Percentiles rank a stretch among this genome's conserved stretches.
Evolutionary conservation across 805 yeast species (phyloP).

Genomic region (Hanseniaspora thailandica): DNA sequence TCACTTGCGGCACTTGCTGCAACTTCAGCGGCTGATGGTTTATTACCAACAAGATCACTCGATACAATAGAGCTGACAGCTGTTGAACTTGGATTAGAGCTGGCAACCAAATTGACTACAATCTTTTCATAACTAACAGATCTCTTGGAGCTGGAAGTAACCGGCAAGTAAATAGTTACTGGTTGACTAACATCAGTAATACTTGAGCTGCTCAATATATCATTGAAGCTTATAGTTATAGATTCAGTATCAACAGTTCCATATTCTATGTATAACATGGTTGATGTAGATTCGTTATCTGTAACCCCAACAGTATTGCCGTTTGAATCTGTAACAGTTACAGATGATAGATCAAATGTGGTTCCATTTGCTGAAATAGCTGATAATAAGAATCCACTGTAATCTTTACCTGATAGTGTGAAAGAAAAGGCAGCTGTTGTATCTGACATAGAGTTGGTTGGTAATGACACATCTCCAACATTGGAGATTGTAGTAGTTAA

Average conservation of each 20-base stretch:
- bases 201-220: neutral
- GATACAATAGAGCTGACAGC: neutral
- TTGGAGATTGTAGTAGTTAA: neutral
- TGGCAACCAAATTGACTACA: neutral
- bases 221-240: neutral
- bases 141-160: neutral
- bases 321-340: neutral
- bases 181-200: neutral
- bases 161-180: neutral
- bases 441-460: neutral
- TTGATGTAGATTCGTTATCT: neutral
- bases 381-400: neutral
- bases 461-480: neutral
- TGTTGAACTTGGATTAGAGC: neutral
- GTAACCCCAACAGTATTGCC: neutral
- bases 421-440: neutral
- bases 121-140: neutral
- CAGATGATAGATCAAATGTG: neutral
- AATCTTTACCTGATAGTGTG: neutral
- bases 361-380: neutral
- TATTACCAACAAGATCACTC: neutral
- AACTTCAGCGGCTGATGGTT: neutral
- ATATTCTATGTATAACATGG: neutral
- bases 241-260: neutral
- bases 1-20: neutral